Base-by-base conservation (phyloP, 2,329 filamentous ascomycete genomes). In the Nemania serpens region DNA sequence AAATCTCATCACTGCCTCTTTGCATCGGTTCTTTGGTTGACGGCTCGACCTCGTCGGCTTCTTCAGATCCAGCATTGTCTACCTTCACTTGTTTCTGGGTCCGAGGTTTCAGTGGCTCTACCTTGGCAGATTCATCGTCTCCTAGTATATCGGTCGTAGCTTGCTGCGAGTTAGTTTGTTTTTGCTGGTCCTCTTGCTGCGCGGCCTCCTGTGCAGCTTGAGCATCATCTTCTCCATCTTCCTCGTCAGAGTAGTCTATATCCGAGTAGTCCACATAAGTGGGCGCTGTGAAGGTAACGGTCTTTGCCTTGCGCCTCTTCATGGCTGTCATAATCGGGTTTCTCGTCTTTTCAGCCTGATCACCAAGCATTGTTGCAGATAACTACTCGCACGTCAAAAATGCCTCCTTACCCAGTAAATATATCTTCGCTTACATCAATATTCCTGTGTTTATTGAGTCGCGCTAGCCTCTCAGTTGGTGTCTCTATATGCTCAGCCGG, bases 401-500 rank as follows among this genome's bases (percentile, higher is more conserved):
- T 49, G 13, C 34, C n/a, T 43, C 12, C 25, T 49, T 25, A 5
- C 18, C 37, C 33, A 36, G 17, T 41, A 51, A 17, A 4, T n/a
- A 9, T 4, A 18, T 46, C 39, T 20, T 53, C 39, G 65, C 91
- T 66, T 85, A 96, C 93, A 79, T 99, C 95, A 70, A 98, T 93
- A 73, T 99, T 99, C 73, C 95, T 87, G 77, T 99, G 95, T 78
- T 99, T 99, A 77, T 99, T 99, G 66, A 98, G 78, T 66, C 95
- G 88, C 47, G 95, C 95, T 64, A 99, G 78, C 73, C 95, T 86
- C 80, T 99, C 95, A 15, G 94, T 97, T 2, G 95, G 95, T 9
- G 95, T 99, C 75, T 99, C 95, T 67, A 99, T 99, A 74, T 99
- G 95, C 76, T 99, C 95, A 50, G 95, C 95, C 51, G 95, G 95